Base-by-base conservation (phyloP, 1,139 yeast genomes). In the Diutina ranongensis region DNA sequence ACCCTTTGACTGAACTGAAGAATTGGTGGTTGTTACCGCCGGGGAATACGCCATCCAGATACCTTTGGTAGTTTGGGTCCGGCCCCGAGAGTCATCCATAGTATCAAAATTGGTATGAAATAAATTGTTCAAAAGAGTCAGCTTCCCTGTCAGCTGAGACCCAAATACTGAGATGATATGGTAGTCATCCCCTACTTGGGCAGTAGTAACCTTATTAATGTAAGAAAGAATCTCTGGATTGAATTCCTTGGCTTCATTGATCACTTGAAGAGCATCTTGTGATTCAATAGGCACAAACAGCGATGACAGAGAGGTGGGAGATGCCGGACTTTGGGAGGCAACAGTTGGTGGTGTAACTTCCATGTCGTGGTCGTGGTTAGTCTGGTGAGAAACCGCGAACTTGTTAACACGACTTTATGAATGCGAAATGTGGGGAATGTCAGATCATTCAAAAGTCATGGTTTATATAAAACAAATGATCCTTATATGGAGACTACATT, bases 81-180 rank as follows among this genome's bases (percentile, higher is more conserved):
- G 63, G 5, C 42, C 42, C 53, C 84, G 74, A 22, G 73, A 63
- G 50, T 88, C 97, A 61, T 87, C 85, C 98, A 92, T 92, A 34
- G 89, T 95, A 56, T 86, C 95, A 60, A 92, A 92, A 46, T 73
- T 67, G 10, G 98, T 92, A 51, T 84, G 83, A 65, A 94, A 94
- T 46, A 92, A 66, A 44, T 78, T 76, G 63, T 92, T 92, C 57
- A 92, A 72, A 50, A 92, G 71, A 0, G 98, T 92, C 2, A 96
- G 86, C 62, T 92, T 92, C 47, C 98, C 98, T 2, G 97, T 89
- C 3, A 95, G 84, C 60, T 92, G 98, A 1, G 96, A 86, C 9
- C 98, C 98, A 68, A 92, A 92, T 45, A 92, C 98, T 0, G 97
- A 83, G 2, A 92, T 86, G 22, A 92, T 80, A 61, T 92, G 96